Conservation (phyloP, 352 stramenopile genomes). For the Blastocystis sp. region DNA sequence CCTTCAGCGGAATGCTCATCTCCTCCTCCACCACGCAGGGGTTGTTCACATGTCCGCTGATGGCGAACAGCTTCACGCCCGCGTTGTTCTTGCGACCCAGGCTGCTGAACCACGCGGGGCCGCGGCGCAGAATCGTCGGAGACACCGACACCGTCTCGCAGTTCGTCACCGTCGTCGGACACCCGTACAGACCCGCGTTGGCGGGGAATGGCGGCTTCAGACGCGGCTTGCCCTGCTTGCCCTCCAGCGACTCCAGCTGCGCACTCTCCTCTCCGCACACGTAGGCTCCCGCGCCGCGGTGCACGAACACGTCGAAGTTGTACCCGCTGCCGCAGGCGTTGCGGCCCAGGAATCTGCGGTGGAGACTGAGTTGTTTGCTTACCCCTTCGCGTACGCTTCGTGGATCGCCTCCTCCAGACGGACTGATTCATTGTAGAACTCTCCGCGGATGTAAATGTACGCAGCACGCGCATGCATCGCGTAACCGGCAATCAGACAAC, state of each 20-base stretch:
- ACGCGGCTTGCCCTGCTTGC: conserved; percentile 87
- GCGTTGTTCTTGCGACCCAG: conserved; percentile 95
- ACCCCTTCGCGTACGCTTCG: conserved; percentile 86
- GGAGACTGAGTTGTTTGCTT: background rate
- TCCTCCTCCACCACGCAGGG: conserved; percentile 92
- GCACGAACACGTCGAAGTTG: conserved; percentile 98
- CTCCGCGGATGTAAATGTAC: conserved; percentile 99
- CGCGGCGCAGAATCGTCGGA: conserved; percentile 90
- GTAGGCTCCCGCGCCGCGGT: conserved; percentile 94
- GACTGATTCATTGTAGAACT: conserved; percentile 98
- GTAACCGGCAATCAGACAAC: conserved; percentile 89
- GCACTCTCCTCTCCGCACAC: conserved; percentile 98
- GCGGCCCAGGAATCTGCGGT: conserved; percentile 74
- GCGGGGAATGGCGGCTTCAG: conserved; percentile 97
- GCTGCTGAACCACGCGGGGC: conserved; percentile 84
- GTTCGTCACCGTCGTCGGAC: conserved; percentile 96
- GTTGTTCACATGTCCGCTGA: conserved; percentile 99
- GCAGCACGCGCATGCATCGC: conserved; percentile 92
- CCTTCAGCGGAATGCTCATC: conserved; percentile 90
- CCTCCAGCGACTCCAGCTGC: conserved; percentile 91
- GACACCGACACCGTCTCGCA: conserved; percentile 94
- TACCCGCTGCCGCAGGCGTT: conserved; percentile 93
- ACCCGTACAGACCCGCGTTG: conserved; percentile 95
- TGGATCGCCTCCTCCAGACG: conserved; percentile 95
- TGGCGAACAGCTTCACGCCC: conserved; percentile 96